These are phyloP conservation scores for Nakaseomyces bracarensis DNA, from an alignment of 1,139 yeast genomes.

Conservation along the genomic window DNA sequence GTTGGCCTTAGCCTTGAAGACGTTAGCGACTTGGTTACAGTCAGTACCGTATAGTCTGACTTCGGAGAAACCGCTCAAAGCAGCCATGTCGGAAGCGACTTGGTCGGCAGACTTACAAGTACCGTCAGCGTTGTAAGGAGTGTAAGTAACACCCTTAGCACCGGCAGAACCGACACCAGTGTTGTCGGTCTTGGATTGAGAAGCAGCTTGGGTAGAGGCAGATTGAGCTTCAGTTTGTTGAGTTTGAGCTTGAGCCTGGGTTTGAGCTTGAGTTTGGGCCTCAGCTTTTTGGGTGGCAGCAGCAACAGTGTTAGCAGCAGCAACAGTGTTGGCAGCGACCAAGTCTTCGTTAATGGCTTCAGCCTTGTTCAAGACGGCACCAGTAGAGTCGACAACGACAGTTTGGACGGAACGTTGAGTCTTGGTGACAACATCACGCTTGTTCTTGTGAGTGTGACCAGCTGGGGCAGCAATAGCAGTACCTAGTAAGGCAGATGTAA, in stretches of 20 bases:
- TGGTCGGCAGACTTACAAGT: slow-evolving; percentile 57
- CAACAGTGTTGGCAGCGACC: slow-evolving; percentile 16
- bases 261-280: slow-evolving; percentile 12
- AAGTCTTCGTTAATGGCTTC: slow-evolving; percentile 17
- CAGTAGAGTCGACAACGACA: slow-evolving; percentile 27
- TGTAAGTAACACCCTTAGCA: slow-evolving; percentile 67
- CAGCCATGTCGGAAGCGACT: slow-evolving; percentile 52
- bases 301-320: slow-evolving; percentile 29
- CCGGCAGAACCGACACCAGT: slow-evolving; percentile 32
- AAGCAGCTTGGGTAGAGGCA: slow-evolving; percentile 22
- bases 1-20: slow-evolving; percentile 50
- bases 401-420: slow-evolving; percentile 37
- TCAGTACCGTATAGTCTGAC: slow-evolving; percentile 80
- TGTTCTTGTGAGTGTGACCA: slow-evolving; percentile 40
- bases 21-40: slow-evolving; percentile 68
- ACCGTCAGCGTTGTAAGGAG: slow-evolving; percentile 69
- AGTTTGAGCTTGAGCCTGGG: slow-evolving; percentile 21
- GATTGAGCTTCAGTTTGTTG: slow-evolving; percentile 22
- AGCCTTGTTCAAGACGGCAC: slow-evolving; percentile 16
- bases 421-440: slow-evolving; percentile 41
- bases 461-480: slow-evolving; percentile 35
- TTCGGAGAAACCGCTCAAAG: slow-evolving; percentile 45
- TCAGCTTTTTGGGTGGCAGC: slow-evolving; percentile 14
- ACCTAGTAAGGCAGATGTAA: slow-evolving; percentile 33
- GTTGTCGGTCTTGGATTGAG: slow-evolving; percentile 26